These are phyloP conservation scores for Microcera coccophila DNA, from an alignment of 2,329 filamentous ascomycete genomes.

Conservation along the genomic window DNA sequence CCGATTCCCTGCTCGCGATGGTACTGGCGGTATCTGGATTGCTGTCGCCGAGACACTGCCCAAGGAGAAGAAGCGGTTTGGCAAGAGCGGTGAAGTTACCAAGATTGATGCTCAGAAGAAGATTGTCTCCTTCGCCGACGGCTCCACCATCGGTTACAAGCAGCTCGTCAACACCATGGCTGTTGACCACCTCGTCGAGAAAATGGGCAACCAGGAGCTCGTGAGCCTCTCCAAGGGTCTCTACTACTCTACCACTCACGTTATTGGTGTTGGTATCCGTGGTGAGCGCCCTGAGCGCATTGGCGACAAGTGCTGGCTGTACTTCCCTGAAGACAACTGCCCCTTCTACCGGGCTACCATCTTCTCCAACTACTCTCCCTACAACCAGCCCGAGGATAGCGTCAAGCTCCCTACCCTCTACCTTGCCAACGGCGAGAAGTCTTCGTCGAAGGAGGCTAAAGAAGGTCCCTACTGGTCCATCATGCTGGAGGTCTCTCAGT, in stretches of 20 bases:
- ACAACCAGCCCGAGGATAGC: conserved; percentile 86
- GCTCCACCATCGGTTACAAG: conserved; percentile 84
- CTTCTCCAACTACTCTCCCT: conserved; percentile 99
- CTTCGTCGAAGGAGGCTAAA: conserved; percentile 66
- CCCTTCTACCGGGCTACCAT: conserved; percentile 99
- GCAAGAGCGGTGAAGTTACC: conserved; percentile 75
- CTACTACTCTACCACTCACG: conserved; percentile 96
- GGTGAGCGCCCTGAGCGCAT: conserved; percentile 90
- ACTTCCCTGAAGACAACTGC: conserved; percentile 98
- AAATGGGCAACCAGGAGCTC: conserved; percentile 84
- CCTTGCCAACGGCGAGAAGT: conserved; percentile 80
- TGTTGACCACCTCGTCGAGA: conserved; percentile 81
- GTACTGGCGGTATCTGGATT: conserved; percentile 98
- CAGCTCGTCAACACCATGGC: conserved; percentile 96
- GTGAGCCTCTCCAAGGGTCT: conserved; percentile 80
- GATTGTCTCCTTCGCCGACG: conserved; percentile 75
- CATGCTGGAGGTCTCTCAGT: conserved; percentile 98
- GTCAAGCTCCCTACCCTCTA: conserved; percentile 84
- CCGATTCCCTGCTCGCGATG: conserved; percentile 92
- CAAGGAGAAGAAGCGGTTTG: conserved; percentile 86
- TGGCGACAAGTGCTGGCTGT: conserved; percentile 99
- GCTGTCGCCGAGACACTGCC: conserved; percentile 91
- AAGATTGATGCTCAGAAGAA: conserved; percentile 86
- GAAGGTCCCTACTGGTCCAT: conserved; percentile 98
- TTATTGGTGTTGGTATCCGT: conserved; percentile 92